phyloP scores from a whole-genome alignment of 805 yeast genomes.

The Candida easanensis region DNA sequence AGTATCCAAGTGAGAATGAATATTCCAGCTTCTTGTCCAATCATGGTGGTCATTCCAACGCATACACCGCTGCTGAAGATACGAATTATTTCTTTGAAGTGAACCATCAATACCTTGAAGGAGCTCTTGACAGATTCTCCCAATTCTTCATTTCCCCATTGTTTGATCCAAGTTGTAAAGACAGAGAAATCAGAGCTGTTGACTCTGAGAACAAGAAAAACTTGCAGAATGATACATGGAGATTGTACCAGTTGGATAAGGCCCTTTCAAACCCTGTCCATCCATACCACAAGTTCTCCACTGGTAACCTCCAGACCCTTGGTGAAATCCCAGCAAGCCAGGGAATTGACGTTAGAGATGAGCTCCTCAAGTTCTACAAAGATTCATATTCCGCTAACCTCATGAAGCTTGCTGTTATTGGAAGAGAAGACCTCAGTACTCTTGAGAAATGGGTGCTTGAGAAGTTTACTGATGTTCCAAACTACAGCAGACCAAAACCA shows the following conservation, averaged over 20 bases:
- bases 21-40: constrained; percentile 72
- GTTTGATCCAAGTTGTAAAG: constrained; percentile 71
- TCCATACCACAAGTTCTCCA: constrained; percentile 84
- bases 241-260: constrained; percentile 81
- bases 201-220: constrained; percentile 96
- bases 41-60: constrained; percentile 88
- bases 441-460: constrained; percentile 69
- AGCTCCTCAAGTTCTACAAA: constrained; percentile 70
- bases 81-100: constrained; percentile 92
- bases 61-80: constrained; percentile 84
- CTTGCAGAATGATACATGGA: constrained; percentile 86
- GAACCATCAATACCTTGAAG: constrained; percentile 68
- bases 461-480: constrained; percentile 61
- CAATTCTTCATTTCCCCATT: constrained; percentile 89
- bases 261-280: constrained; percentile 68
- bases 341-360: constrained; percentile 77
- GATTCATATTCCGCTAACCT: constrained; percentile 77
- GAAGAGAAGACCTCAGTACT: constrained; percentile 73
- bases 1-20: constrained; percentile 77
- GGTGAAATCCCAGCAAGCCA: constrained; percentile 56
- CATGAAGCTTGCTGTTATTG: constrained; percentile 84
- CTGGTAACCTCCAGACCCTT: constrained; percentile 81
- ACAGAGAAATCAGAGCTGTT: constrained; percentile 90
- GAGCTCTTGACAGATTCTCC: constrained; percentile 88
- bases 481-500: constrained; percentile 34